Evolutionary conservation across 2,329 filamentous ascomycete species (phyloP).

Genomic region (Ilyonectria robusta): DNA sequence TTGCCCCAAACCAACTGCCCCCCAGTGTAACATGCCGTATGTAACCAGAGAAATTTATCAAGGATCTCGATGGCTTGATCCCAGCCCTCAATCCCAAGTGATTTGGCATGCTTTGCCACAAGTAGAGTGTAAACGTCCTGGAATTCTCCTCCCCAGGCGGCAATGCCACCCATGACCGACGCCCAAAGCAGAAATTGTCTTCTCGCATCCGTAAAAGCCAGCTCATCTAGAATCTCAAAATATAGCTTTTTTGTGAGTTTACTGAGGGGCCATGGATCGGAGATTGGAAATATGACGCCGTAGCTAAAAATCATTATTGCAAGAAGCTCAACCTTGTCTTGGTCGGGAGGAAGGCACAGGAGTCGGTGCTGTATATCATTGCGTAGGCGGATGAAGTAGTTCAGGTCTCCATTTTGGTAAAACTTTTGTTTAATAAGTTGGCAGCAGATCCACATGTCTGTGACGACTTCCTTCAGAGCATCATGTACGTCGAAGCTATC

Average conservation of each 20-base stretch:
- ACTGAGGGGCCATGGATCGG: background rate
- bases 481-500: background rate
- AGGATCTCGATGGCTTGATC: background rate
- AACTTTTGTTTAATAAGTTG: background rate
- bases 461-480: background rate
- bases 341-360: background rate
- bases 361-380: slow-evolving; percentile 6
- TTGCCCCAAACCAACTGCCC: background rate
- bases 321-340: background rate
- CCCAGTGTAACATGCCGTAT: background rate
- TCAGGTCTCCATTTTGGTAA: background rate
- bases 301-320: slow-evolving; percentile 4
- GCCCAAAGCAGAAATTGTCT: background rate
- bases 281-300: slow-evolving; percentile 1
- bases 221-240: background rate
- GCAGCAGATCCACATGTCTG: background rate
- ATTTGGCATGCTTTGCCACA: slow-evolving; percentile 1
- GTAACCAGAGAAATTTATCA: background rate
- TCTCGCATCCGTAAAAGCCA: background rate
- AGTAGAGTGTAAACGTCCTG: background rate
- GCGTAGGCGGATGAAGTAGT: background rate
- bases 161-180: background rate
- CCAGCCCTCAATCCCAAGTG: background rate
- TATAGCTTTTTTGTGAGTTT: background rate
- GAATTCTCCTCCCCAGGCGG: background rate